These are phyloP conservation scores for Agrocybe pediades DNA, from an alignment of 768 basidiomycete species.

Conservation along the genomic window DNA sequence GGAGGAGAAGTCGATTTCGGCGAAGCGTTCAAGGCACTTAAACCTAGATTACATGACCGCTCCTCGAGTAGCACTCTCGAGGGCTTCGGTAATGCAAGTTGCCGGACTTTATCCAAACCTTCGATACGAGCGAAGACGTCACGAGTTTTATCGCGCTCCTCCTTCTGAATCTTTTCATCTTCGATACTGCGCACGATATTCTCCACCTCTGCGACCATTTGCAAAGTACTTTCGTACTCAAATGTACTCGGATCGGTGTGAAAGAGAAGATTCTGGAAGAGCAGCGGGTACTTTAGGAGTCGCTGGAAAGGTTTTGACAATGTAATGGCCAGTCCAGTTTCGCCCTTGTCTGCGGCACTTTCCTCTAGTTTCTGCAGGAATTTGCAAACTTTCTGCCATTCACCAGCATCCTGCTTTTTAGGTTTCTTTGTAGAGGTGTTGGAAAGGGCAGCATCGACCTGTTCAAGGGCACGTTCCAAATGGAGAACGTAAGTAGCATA, in stretches of 20 bases:
- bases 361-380: constrained; percentile 79
- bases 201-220: constrained; percentile 98
- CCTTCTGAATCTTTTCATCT: constrained; percentile 96
- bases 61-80: constrained; percentile 89
- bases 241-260: constrained; percentile 97
- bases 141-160: constrained; percentile 92
- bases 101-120: constrained; percentile 91
- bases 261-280: constrained; percentile 96
- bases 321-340: constrained; percentile 93
- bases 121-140: constrained; percentile 97
- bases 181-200: constrained; percentile 95
- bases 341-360: constrained; percentile 80
- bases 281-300: constrained; percentile 92
- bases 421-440: constrained; percentile 70
- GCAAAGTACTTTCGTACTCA: constrained; percentile 94
- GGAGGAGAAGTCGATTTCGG: constrained; percentile 43
- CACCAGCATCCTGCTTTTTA: constrained; percentile 78
- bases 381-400: constrained; percentile 79
- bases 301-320: constrained; percentile 97
- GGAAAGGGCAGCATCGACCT: constrained; percentile 80
- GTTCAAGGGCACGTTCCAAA: constrained; percentile 85
- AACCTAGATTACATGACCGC: constrained; percentile 46
- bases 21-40: constrained; percentile 28
- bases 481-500: constrained; percentile 96
- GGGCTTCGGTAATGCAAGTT: constrained; percentile 88